A percentile compares a stretch with the other conserved stretches of the same genome.
Evolutionary conservation across 2,329 filamentous ascomycete species (phyloP).

Genomic region (Endothia cerciana): DNA sequence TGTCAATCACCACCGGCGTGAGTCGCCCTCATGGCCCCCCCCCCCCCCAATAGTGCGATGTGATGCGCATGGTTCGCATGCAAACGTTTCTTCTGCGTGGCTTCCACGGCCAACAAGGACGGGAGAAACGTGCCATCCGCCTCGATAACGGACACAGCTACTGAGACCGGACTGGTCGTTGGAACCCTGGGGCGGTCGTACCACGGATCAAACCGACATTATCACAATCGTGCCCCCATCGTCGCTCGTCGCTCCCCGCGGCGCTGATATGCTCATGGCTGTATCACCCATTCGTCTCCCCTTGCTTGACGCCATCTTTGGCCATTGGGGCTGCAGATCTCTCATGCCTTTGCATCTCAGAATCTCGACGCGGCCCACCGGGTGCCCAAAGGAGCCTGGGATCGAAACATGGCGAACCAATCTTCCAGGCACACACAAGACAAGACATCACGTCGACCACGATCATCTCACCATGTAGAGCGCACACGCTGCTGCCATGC

Average conservation of each 20-base stretch:
- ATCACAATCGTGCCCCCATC: neutral
- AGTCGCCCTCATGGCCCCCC: neutral
- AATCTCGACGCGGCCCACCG: slow-evolving; percentile 13
- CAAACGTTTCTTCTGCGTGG: slow-evolving; percentile 20
- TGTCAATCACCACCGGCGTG: slow-evolving; percentile 2
- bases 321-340: neutral
- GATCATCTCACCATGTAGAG: slow-evolving; percentile 12
- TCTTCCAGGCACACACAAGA: slow-evolving; percentile 19
- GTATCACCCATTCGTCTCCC: neutral
- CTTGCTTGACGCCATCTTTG: slow-evolving; percentile 9
- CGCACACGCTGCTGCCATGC: slow-evolving; percentile 13
- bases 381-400: neutral
- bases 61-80: slow-evolving; percentile 2
- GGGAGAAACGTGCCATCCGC: slow-evolving; percentile 22
- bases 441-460: slow-evolving; percentile 18
- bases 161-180: slow-evolving; percentile 17
- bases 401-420: slow-evolving; percentile 19
- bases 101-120: slow-evolving; percentile 22
- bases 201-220: slow-evolving; percentile 6
- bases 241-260: neutral
- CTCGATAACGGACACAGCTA: slow-evolving; percentile 15
- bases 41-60: slow-evolving; percentile 3
- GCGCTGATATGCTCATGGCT: neutral
- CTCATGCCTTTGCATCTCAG: slow-evolving; percentile 14
- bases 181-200: slow-evolving; percentile 1